Evolutionary conservation across 208 protist genomes (phyloP).

Genomic region (Zelonia costaricensis): DNA sequence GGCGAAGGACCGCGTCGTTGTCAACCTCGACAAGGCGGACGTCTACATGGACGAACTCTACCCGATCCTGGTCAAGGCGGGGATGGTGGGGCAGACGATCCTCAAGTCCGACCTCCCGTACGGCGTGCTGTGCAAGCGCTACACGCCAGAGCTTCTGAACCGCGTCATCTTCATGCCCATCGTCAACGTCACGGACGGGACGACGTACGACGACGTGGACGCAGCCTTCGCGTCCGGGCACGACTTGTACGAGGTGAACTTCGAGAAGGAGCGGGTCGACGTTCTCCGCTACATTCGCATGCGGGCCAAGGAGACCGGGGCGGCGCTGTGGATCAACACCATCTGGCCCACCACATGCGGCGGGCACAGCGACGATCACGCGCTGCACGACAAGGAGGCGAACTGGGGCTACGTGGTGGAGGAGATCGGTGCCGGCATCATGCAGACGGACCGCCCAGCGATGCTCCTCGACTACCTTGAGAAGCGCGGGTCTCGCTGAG

Average conservation of each 20-base stretch:
- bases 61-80: constrained; percentile 39
- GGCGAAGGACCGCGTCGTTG: constrained; percentile 31
- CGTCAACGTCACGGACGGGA: constrained; percentile 38
- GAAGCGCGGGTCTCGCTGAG: constrained; percentile 29
- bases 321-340: constrained; percentile 67
- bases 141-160: constrained; percentile 39
- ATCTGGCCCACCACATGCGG: constrained; percentile 65
- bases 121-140: constrained; percentile 36
- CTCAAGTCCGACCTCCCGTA: constrained; percentile 62
- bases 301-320: constrained; percentile 28
- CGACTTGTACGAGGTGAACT: constrained; percentile 63
- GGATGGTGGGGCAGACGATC: constrained; percentile 52
- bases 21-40: constrained; percentile 79
- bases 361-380: constrained; percentile 65
- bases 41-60: constrained; percentile 56
- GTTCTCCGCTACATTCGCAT: constrained; percentile 37
- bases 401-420: constrained; percentile 64
- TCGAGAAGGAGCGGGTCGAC: constrained; percentile 40
- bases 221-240: constrained; percentile 33
- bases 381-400: constrained; percentile 43
- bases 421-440: constrained; percentile 45
- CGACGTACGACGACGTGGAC: constrained; percentile 42
- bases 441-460: constrained; percentile 64
- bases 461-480: constrained; percentile 54
- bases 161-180: constrained; percentile 70